Conservation (phyloP, 2,329 filamentous ascomycete species). For the Elsinoe fawcettii region DNA sequence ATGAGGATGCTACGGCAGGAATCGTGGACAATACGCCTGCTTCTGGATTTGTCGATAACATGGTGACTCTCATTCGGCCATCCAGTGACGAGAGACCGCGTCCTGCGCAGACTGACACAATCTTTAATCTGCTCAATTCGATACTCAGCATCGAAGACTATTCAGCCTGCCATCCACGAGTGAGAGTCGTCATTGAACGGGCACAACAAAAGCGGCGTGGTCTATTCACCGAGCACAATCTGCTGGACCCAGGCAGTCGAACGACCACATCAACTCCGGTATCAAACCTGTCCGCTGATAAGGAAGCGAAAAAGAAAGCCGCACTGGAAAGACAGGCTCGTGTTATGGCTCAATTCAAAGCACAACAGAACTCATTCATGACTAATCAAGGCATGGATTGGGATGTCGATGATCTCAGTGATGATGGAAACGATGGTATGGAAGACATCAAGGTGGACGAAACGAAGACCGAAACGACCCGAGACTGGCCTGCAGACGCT, state of each 20-base stretch:
- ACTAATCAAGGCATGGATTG: constrained; percentile 83
- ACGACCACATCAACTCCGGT: constrained; percentile 54
- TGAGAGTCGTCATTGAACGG: constrained; percentile 71
- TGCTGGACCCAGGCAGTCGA: constrained; percentile 4
- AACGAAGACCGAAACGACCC: constrained; percentile 60
- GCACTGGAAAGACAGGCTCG: constrained; percentile 82
- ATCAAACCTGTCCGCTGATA: constrained; percentile 52
- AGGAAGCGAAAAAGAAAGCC: constrained; percentile 81
- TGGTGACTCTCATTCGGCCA: not conserved
- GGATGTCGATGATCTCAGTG: constrained; percentile 71
- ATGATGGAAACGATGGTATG: constrained; percentile 57
- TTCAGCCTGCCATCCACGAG: constrained; percentile 76
- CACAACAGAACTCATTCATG: constrained; percentile 93
- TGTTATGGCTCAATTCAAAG: constrained; percentile 97
- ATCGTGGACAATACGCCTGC: constrained; percentile 50
- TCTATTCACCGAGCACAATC: constrained; percentile 49
- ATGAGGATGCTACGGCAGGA: constrained; percentile 57
- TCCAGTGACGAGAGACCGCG: not conserved
- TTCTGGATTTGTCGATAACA: constrained; percentile 17
- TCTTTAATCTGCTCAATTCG: constrained; percentile 46
- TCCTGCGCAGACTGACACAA: constrained; percentile 29
- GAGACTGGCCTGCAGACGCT: constrained; percentile 86
- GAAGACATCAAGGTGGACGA: constrained; percentile 54
- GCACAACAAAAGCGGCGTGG: constrained; percentile 75
- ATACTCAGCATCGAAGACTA: constrained; percentile 62